Percentiles rank a stretch among this genome's conserved stretches.
These are phyloP conservation scores for Fraxinus velutina DNA, from an alignment of 305 asterid species.

Conservation along the genomic window DNA sequence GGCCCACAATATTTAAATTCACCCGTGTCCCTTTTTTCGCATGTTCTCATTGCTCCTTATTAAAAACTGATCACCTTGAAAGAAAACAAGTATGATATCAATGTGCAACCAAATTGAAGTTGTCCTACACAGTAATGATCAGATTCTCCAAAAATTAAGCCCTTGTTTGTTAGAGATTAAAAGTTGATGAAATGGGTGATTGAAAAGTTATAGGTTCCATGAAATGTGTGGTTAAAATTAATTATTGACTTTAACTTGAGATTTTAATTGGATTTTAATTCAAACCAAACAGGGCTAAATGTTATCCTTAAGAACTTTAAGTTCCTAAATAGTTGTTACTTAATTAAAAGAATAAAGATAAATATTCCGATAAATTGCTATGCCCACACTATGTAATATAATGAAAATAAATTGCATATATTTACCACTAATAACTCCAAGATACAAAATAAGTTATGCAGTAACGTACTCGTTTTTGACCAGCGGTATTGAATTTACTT, in stretches of 20 bases:
- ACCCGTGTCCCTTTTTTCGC: neutral
- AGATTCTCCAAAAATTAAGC: neutral
- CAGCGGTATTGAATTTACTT: slow-evolving; percentile 54
- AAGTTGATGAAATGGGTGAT: too few relatives aligned
- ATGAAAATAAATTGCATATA: neutral
- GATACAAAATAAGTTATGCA: slow-evolving; percentile 6
- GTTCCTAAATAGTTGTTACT: neutral
- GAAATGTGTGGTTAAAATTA: too few relatives aligned
- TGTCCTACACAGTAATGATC: neutral
- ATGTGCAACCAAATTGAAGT: neutral
- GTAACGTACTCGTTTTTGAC: slow-evolving; percentile 46
- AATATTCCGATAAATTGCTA: neutral
- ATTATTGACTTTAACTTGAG: too few relatives aligned
- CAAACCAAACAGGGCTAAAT: neutral
- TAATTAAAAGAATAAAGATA: neutral
- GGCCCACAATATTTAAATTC: neutral
- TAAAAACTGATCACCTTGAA: neutral
- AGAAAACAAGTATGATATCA: neutral
- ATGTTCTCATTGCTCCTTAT: neutral
- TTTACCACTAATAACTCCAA: slow-evolving; percentile 5
- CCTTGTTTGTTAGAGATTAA: too few relatives aligned
- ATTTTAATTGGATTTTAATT: too few relatives aligned
- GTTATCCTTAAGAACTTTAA: neutral
- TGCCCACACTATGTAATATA: neutral
- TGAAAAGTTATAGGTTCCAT: too few relatives aligned